phyloP scores from a whole-genome alignment of 176 grass and related monocot genomes.

The Tillandsia leiboldiana region DNA sequence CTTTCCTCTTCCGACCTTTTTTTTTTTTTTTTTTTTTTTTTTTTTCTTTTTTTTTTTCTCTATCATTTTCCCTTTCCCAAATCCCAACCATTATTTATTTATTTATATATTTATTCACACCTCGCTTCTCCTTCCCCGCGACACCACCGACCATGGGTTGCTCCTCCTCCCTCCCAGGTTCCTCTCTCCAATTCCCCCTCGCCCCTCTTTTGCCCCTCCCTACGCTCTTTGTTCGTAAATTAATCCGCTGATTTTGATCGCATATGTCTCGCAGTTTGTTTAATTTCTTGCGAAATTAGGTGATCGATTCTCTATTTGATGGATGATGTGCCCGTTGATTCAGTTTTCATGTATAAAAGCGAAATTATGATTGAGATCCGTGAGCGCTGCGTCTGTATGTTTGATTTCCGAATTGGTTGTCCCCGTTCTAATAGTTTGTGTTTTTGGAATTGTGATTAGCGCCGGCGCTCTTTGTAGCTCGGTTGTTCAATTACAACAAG shows the following conservation, averaged over 20 bases:
- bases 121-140: not conserved
- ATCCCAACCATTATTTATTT: not conserved
- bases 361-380: no score
- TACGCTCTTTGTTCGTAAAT: not conserved
- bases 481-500: no score
- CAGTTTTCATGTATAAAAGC: no score
- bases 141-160: slow-evolving; percentile 43
- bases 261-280: not conserved
- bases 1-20: not conserved
- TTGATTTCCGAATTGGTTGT: no score
- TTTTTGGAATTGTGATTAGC: no score
- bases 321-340: no score
- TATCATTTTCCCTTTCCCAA: not conserved
- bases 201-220: slow-evolving; percentile 1
- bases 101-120: not conserved
- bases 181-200: not conserved
- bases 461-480: no score
- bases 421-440: no score
- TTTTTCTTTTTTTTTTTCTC: not conserved
- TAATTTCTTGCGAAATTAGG: no score
- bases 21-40: no score
- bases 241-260: not conserved
- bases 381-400: no score
- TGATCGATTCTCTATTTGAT: no score
- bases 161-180: slow-evolving; percentile 74